Percentiles rank a stretch among this genome's conserved stretches.
Conservation (phyloP, 2,329 filamentous ascomycete species). For the Ophiosphaerella narmari region DNA sequence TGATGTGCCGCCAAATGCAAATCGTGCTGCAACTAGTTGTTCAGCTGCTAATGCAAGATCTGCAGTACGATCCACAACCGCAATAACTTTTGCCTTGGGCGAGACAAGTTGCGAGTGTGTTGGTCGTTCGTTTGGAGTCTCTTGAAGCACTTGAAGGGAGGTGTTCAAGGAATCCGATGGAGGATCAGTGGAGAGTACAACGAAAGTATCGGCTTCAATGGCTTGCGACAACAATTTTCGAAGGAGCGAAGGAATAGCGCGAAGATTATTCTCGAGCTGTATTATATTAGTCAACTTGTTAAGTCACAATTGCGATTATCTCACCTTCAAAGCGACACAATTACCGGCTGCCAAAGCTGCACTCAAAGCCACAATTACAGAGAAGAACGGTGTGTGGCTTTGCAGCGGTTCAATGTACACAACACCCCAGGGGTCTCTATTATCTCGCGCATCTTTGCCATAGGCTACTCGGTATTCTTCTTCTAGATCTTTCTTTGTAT, state of each 20-base stretch:
- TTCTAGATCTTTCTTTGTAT: slow-evolving; percentile 45
- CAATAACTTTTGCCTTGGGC: slow-evolving; percentile 49
- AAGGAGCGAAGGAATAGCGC: slow-evolving; percentile 43
- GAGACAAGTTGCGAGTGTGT: slow-evolving; percentile 44
- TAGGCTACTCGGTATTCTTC: slow-evolving; percentile 51
- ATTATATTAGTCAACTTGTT: not conserved
- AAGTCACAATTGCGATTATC: not conserved
- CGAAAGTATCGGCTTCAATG: slow-evolving; percentile 57
- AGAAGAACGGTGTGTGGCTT: slow-evolving; percentile 55
- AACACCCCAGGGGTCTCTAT: slow-evolving; percentile 47
- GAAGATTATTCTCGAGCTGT: slow-evolving; percentile 49
- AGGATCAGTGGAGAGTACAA: slow-evolving; percentile 45
- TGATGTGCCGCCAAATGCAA: slow-evolving; percentile 60
- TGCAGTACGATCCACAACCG: slow-evolving; percentile 65
- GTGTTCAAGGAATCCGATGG: slow-evolving; percentile 27
- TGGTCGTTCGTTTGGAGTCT: slow-evolving; percentile 12
- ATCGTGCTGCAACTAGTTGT: slow-evolving; percentile 58
- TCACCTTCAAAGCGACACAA: slow-evolving; percentile 56
- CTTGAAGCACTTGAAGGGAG: slow-evolving; percentile 43
- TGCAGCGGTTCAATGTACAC: slow-evolving; percentile 55
- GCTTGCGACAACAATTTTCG: slow-evolving; percentile 46
- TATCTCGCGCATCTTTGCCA: slow-evolving; percentile 44
- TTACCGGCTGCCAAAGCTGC: slow-evolving; percentile 58
- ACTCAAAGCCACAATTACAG: slow-evolving; percentile 38
- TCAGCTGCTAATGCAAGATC: slow-evolving; percentile 59